These are phyloP conservation scores for Trichoderma atrobrunneum DNA, from an alignment of 2,329 filamentous ascomycete genomes.

Conservation along the genomic window DNA sequence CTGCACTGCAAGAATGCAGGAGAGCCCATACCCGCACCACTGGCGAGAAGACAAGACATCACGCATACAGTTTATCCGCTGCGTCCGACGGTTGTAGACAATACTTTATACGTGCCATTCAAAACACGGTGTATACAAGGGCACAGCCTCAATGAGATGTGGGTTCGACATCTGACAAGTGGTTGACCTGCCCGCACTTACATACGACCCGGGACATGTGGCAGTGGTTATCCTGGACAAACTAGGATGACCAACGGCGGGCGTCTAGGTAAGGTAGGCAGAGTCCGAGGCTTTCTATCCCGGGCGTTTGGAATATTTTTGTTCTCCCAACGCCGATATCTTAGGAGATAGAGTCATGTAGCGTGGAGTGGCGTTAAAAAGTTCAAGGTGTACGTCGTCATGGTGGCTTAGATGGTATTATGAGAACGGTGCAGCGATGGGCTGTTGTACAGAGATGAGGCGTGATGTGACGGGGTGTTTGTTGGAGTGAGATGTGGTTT, in stretches of 20 bases:
- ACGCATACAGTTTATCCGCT: background rate
- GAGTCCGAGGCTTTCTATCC: background rate
- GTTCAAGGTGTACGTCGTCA: background rate
- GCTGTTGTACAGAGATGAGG: background rate
- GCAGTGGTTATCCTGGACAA: background rate
- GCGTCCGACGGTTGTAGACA: background rate
- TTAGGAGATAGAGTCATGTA: background rate
- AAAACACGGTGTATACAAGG: background rate
- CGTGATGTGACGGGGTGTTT: background rate
- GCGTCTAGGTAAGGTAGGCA: background rate
- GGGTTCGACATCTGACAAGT: background rate
- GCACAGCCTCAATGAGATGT: background rate
- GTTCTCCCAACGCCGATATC: accelerated
- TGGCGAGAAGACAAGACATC: background rate
- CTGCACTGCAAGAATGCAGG: background rate
- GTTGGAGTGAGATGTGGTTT: background rate
- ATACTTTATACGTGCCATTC: background rate
- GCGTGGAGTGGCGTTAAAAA: background rate
- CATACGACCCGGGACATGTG: background rate
- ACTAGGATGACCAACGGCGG: background rate
- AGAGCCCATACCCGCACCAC: background rate
- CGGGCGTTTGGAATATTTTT: background rate
- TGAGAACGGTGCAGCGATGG: no score
- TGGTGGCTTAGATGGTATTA: constrained; percentile 2
- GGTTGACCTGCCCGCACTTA: background rate